phyloP scores from a whole-genome alignment of 257 asterid genomes.

The Capsicum rhomboideum region DNA sequence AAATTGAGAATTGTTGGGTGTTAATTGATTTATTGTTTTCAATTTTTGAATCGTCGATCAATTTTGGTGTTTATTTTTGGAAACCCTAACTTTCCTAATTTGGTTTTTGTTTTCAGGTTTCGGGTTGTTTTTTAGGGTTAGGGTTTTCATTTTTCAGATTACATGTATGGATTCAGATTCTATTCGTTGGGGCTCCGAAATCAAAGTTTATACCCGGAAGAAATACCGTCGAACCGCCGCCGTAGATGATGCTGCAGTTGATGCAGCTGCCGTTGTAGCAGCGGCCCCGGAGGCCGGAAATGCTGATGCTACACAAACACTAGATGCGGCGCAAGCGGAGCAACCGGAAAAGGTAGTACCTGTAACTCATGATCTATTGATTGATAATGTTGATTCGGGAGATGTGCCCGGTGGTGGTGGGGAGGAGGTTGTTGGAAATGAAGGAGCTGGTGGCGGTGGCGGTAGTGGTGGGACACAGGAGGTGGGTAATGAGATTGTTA shows the following conservation, averaged over 20 bases:
- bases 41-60: too few relatives aligned
- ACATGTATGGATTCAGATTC: slow-evolving; percentile 35
- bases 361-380: not conserved
- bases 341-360: not conserved
- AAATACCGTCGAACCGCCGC: slow-evolving; percentile 10
- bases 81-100: not conserved
- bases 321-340: not conserved
- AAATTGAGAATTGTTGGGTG: too few relatives aligned
- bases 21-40: too few relatives aligned
- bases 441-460: not conserved
- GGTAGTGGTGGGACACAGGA: not conserved
- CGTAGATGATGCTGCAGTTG: not conserved
- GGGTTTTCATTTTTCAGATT: not conserved
- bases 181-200: slow-evolving; percentile 16
- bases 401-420: not conserved
- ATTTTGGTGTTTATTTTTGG: not conserved
- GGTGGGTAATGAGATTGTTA: slow-evolving; percentile 1
- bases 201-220: slow-evolving; percentile 26
- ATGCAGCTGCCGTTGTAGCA: not conserved
- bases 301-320: too few relatives aligned
- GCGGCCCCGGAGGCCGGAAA: not conserved
- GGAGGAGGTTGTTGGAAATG: not conserved
- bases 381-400: not conserved
- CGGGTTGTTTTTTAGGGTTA: too few relatives aligned
- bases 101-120: not conserved